Evolutionary conservation across 768 basidiomycete genomes (phyloP), one percentile per base, ranked within the genome.

Genomic region (Hemileccinum impolitum): DNA sequence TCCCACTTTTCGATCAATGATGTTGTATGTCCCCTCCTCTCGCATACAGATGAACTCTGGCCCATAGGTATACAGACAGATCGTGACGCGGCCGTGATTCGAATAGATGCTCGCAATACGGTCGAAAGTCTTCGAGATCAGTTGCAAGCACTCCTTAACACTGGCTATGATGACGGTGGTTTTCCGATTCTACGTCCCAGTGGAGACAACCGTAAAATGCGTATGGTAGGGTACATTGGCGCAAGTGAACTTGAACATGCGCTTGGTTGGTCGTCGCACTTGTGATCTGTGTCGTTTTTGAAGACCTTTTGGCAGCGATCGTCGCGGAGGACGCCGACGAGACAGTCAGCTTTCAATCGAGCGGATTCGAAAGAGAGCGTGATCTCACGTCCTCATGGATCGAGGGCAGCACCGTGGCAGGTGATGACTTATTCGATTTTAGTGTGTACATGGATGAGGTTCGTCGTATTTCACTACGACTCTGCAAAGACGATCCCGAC

Each of bases 191-290:
- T 97, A 45, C 70, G 82, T 54, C 72, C 68, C 30, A 81, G 76
- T 45, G 54, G 48, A 7, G 68, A 72, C 14, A 55, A 54, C 14
- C 72, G 71, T 14, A 78, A 78, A 17, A 56, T 76, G 58, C 78
- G 90, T 34, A 78, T 96, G 75, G 77, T 90, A 32, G 96, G 94
- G 7, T 94, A 94, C 64, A 87, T 98, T 51, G 92, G 93, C 0
- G 80, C 84, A 25, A 94, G 86, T 59, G 96, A 99, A 68, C 79
- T 99, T 13, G 93, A 96, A 60, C 93, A 98, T 67, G 94, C 91
- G 6, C 71, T 99, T 4, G 79, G 89, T 92, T 66, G 46, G 84
- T 75, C 17, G 18, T 43, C 31, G 18, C 25, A 46, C 25, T 37
- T 21, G n/a, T 47, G 12, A 19, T 42, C 12, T 25, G 6, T 43